Base-by-base conservation (phyloP, 1,284 basidiomycete species). In the Anthracocystis setariae region DNA sequence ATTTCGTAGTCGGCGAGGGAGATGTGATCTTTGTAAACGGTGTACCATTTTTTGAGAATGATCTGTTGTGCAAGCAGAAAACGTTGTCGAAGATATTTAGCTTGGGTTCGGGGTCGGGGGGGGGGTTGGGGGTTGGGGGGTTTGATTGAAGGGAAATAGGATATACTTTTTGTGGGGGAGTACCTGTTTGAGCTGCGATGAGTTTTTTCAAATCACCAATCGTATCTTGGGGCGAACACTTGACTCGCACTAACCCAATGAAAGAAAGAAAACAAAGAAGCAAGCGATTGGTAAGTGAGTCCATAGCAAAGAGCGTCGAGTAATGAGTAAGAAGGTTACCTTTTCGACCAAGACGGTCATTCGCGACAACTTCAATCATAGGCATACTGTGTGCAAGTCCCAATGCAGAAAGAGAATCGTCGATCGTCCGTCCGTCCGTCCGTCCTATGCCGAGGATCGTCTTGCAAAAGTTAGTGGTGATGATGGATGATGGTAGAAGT, bases 131-230 rank as follows among this genome's bases (percentile, higher is more conserved):
- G 44, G n/a, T n/a, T n/a, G n/a, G n/a, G n/a, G n/a, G n/a, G n/a
- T n/a, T n/a, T n/a, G n/a, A n/a, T n/a, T n/a, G n/a, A n/a, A n/a
- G n/a, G n/a, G n/a, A n/a, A n/a, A n/a, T n/a, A n/a, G 24, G 2
- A 58, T 79, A 47, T 50, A 85, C 84, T 67, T 84, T 84, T 46
- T 83, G 74, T 2, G 84, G 79, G 17, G 92, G 89, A 3, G 94
- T 98, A 46, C 95, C 96, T 0, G 90, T 98, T 84, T 98, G 95
- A 3, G 94, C 94, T 2, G 91, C 94, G 73, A 98, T 97, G 60
- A 98, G 89, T 84, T 92, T 92, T 87, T 98, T 98, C 63, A 98
- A 86, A 83, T 97, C 94, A 29, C 94, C 94, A 24, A 98, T 92
- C 0, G 95, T 98, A 83, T 98, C 95, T 15, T 97, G 91, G 5